These are phyloP conservation scores for Auricularia auricula-judae DNA, from an alignment of 768 basidiomycete genomes.

Conservation along the genomic window DNA sequence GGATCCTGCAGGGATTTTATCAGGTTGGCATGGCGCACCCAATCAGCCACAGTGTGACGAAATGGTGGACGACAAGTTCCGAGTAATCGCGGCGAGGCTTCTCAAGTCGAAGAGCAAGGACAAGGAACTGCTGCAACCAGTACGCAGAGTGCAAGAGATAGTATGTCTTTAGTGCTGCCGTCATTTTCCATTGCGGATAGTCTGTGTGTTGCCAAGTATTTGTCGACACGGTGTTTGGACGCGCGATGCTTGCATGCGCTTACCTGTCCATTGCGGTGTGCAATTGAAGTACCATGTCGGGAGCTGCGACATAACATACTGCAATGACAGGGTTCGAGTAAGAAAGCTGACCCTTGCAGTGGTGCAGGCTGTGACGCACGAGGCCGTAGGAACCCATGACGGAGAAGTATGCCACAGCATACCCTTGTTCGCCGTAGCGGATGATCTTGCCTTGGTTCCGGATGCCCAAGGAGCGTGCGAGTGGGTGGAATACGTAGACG, in stretches of 20 bases:
- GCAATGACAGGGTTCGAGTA: not conserved
- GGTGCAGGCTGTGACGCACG: conserved; percentile 35
- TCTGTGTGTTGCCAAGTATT: conserved; percentile 26
- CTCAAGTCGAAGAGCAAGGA: conserved; percentile 76
- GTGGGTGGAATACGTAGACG: conserved; percentile 48
- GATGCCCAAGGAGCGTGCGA: conserved; percentile 65
- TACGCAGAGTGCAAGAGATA: conserved; percentile 90
- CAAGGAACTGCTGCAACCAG: conserved; percentile 89
- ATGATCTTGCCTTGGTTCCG: conserved; percentile 54
- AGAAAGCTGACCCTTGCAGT: not conserved
- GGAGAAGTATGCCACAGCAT: conserved; percentile 73
- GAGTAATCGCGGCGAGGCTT: conserved; percentile 88
- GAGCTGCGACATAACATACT: conserved; percentile 75
- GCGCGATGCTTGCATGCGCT: conserved; percentile 7
- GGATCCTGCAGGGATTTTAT: not conserved
- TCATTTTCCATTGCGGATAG: conserved; percentile 88
- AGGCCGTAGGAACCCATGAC: conserved; percentile 64
- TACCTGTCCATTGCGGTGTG: conserved; percentile 73
- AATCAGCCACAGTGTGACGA: conserved; percentile 91
- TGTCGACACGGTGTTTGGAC: too few species aligned
- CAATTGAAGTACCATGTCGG: conserved; percentile 75
- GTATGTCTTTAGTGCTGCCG: conserved; percentile 74
- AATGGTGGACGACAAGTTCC: conserved; percentile 82
- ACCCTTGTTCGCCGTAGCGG: conserved; percentile 86
- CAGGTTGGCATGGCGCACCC: conserved; percentile 40